Evolutionary conservation across 78 protist genomes (phyloP).

Genomic region (Blattamonas nauphoetae): DNA sequence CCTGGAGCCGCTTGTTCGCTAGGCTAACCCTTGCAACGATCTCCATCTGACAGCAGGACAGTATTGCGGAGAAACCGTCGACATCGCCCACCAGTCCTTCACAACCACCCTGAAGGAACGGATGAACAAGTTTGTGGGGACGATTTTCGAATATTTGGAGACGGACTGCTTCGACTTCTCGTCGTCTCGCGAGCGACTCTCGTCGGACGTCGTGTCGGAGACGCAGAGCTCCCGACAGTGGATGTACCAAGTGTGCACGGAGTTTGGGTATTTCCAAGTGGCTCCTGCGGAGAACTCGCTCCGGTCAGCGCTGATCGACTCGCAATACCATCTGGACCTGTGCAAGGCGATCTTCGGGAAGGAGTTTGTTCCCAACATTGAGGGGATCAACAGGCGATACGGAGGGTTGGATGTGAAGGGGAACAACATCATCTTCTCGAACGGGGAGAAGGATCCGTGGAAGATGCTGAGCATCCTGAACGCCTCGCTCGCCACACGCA

Average conservation of each 20-base stretch:
- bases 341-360: neutral
- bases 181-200: neutral
- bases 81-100: no score
- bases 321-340: neutral
- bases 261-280: conserved; percentile 31
- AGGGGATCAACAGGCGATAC: neutral
- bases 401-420: neutral
- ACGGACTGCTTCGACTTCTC: neutral
- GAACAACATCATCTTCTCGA: neutral
- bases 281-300: neutral
- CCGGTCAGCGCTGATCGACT: neutral
- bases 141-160: no score
- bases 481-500: no score
- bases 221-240: neutral
- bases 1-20: no score
- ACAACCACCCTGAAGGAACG: no score
- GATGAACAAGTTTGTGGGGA: no score
- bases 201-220: neutral
- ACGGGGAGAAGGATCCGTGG: conserved; percentile 6
- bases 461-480: neutral
- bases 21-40: no score
- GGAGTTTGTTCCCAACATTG: neutral
- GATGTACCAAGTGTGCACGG: conserved; percentile 21
- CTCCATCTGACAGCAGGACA: no score
- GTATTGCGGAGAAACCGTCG: no score